phyloP scores from a whole-genome alignment of 345 rosid species.

The Rhodomyrtus tomentosa region DNA sequence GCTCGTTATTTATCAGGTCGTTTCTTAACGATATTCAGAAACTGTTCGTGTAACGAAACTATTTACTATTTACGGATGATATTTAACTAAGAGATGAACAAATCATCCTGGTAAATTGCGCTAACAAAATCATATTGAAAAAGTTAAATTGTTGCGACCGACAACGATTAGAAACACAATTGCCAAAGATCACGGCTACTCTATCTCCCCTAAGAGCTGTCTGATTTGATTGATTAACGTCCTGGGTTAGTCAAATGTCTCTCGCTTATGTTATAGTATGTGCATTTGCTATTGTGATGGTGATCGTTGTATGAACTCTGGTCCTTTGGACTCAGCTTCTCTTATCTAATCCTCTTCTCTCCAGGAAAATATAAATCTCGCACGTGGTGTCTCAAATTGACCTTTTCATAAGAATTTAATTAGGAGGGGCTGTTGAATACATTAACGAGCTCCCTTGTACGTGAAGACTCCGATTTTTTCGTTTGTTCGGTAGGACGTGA shows the following conservation, averaged over 20 bases:
- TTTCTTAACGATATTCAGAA: not conserved
- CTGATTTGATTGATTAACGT: not conserved
- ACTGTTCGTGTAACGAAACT: not conserved
- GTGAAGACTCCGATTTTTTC: not conserved
- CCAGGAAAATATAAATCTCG: not conserved
- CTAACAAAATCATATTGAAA: not conserved
- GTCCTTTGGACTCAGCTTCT: not conserved
- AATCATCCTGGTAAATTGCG: not conserved
- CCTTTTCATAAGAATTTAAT: not conserved
- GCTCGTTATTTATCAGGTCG: not conserved
- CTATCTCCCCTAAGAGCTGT: not conserved
- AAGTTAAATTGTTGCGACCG: not conserved
- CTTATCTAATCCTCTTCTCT: not conserved
- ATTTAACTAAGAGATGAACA: not conserved
- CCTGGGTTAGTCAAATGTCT: not conserved
- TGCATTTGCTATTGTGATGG: not conserved
- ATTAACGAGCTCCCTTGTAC: rapidly evolving
- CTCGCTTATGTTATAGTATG: not conserved
- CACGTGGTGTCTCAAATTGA: not conserved
- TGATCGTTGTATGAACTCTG: not conserved
- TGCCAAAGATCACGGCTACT: not conserved
- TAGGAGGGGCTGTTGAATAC: not conserved
- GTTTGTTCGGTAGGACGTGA: not conserved
- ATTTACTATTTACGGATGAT: not conserved
- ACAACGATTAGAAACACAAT: not conserved